Evolutionary conservation across 2,329 filamentous ascomycete species (phyloP).

Genomic region (Aspergillus chevalieri): DNA sequence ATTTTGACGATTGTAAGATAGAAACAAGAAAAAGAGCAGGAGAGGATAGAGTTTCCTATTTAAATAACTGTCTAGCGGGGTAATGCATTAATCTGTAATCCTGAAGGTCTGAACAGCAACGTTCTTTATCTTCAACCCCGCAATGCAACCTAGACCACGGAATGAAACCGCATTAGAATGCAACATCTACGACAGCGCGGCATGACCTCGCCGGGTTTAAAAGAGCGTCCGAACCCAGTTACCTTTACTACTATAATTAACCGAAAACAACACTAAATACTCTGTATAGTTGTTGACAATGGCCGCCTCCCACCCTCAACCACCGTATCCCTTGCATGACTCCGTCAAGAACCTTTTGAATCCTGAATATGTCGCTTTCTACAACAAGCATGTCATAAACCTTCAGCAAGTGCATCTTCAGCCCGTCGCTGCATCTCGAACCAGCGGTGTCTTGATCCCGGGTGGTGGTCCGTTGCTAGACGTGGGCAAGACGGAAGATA

Average conservation of each 20-base stretch:
- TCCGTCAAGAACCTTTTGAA: constrained; percentile 43
- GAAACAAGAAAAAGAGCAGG: too few relatives aligned
- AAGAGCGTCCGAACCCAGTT: background rate
- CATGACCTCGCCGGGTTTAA: background rate
- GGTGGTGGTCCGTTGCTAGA: constrained; percentile 46
- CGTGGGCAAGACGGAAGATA: constrained; percentile 44
- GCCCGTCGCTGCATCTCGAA: constrained; percentile 47
- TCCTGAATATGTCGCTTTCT: constrained; percentile 49
- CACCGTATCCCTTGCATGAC: constrained; percentile 45
- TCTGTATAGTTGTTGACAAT: constrained; percentile 5
- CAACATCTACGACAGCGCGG: background rate
- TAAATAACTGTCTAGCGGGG: background rate
- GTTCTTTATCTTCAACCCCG: background rate
- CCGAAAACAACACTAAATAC: background rate
- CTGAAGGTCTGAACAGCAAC: background rate
- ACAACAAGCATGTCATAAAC: constrained; percentile 47
- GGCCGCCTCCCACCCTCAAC: constrained; percentile 18
- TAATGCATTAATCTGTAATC: background rate
- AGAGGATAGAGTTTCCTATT: background rate
- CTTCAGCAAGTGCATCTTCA: constrained; percentile 52
- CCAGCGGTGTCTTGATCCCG: constrained; percentile 48
- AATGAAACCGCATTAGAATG: background rate
- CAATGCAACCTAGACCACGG: background rate
- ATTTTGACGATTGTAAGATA: background rate
- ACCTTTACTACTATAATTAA: too few relatives aligned